Evolutionary conservation across 2,329 filamentous ascomycete genomes (phyloP).

Genomic region (Hysterium pulicare): DNA sequence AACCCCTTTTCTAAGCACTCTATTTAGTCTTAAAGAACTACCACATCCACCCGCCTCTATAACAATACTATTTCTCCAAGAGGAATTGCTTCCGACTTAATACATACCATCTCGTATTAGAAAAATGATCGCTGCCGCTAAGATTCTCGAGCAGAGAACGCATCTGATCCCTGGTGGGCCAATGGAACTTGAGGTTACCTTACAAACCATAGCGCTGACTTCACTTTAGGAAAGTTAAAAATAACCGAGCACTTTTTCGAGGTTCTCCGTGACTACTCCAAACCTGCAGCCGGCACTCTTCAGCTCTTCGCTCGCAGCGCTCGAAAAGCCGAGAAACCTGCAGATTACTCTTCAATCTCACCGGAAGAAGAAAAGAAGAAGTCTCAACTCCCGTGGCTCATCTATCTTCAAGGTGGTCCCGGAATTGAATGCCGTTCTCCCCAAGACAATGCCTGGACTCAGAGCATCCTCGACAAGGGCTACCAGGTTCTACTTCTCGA

Average conservation of each 20-base stretch:
- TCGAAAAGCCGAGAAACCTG: constrained; percentile 61
- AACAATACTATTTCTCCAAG: too few relatives aligned
- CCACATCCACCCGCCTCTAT: too few relatives aligned
- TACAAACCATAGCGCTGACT: too few relatives aligned
- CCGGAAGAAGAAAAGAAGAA: constrained; percentile 47
- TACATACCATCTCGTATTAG: too few relatives aligned
- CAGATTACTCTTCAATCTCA: constrained; percentile 47
- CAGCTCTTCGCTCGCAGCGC: constrained; percentile 76
- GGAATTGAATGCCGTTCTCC: constrained; percentile 74
- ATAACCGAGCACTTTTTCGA: constrained; percentile 83
- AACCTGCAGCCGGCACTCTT: constrained; percentile 59
- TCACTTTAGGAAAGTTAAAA: constrained; percentile 61
- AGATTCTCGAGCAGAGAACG: constrained; percentile 45
- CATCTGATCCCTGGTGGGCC: constrained; percentile 44
- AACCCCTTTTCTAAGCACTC: too few relatives aligned
- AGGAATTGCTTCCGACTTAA: too few relatives aligned
- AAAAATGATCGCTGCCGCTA: constrained; percentile 44
- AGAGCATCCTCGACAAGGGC: constrained; percentile 68
- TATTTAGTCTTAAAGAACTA: too few relatives aligned
- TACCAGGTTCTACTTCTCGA: constrained; percentile 86
- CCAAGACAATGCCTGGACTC: constrained; percentile 69
- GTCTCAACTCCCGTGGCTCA: constrained; percentile 55
- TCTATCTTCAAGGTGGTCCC: constrained; percentile 84
- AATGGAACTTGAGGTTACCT: neutral
- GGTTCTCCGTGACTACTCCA: constrained; percentile 75